Conservation (phyloP, 208 protist species). For the Trypanosoma lewisi region DNA sequence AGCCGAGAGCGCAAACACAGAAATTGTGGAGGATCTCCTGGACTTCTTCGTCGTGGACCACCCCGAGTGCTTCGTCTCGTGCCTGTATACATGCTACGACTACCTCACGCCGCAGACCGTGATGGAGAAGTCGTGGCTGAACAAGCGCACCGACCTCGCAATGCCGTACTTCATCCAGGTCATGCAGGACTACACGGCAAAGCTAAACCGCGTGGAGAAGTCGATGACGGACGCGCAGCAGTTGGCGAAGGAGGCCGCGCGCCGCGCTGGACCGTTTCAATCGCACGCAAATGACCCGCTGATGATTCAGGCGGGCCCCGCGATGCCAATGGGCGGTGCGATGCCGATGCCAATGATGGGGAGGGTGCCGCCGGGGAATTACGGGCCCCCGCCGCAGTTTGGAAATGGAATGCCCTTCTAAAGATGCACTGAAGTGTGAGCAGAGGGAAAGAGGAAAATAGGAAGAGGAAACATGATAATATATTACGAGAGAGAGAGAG, state of each 20-base stretch:
- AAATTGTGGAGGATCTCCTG: constrained; percentile 94
- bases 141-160: constrained; percentile 96
- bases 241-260: constrained; percentile 81
- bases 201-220: constrained; percentile 85
- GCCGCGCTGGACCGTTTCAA: constrained; percentile 51
- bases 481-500: too few species aligned
- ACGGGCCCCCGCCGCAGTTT: constrained; percentile 50
- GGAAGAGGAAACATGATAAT: too few species aligned
- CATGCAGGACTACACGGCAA: constrained; percentile 91
- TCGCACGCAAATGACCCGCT: constrained; percentile 36
- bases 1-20: constrained; percentile 89
- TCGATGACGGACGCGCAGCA: constrained; percentile 78
- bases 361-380: constrained; percentile 31
- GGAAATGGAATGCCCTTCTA: constrained; percentile 61
- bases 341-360: constrained; percentile 35
- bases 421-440: background rate
- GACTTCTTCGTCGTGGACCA: constrained; percentile 97
- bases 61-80: constrained; percentile 95
- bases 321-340: constrained; percentile 23
- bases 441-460: constrained; percentile 2
- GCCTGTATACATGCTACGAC: constrained; percentile 98
- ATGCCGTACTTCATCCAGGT: constrained; percentile 99
- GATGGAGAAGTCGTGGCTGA: constrained; percentile 98
- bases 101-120: constrained; percentile 93
- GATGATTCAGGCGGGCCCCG: constrained; percentile 71